Percentiles rank a stretch among this genome's conserved stretches.
These are phyloP conservation scores for Cercospora nicotianae DNA, from an alignment of 2,329 filamentous ascomycete species.

Conservation along the genomic window DNA sequence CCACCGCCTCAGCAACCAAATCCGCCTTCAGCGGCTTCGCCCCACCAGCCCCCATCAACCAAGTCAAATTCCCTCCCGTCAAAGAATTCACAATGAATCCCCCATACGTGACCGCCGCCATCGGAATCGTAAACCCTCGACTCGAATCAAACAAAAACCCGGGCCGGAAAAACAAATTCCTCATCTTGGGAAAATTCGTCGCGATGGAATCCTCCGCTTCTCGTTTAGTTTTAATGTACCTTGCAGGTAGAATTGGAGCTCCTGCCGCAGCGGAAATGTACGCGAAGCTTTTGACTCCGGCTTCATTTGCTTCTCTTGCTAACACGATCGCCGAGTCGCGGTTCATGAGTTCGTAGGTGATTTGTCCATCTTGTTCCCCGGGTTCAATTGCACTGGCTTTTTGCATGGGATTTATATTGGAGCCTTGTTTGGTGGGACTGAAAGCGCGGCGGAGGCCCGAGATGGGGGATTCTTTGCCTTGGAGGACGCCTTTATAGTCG, in stretches of 20 bases:
- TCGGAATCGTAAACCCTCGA: slow-evolving; percentile 76
- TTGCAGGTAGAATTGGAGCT: slow-evolving; percentile 75
- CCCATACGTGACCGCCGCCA: slow-evolving; percentile 74
- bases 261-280: slow-evolving; percentile 89
- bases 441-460: slow-evolving; percentile 78
- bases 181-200: slow-evolving; percentile 69
- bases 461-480: slow-evolving; percentile 79
- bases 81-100: slow-evolving; percentile 75
- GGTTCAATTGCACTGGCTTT: slow-evolving; percentile 62
- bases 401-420: slow-evolving; percentile 66
- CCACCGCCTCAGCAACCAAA: slow-evolving; percentile 80
- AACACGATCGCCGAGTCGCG: slow-evolving; percentile 81
- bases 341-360: slow-evolving; percentile 98
- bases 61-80: slow-evolving; percentile 72
- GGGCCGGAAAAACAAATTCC: slow-evolving; percentile 78
- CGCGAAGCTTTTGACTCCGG: slow-evolving; percentile 69
- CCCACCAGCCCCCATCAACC: slow-evolving; percentile 77
- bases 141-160: slow-evolving; percentile 88
- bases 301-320: slow-evolving; percentile 70
- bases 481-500: slow-evolving; percentile 92
- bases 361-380: slow-evolving; percentile 67
- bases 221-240: slow-evolving; percentile 90
- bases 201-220: slow-evolving; percentile 80
- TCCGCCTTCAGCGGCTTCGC: slow-evolving; percentile 87
- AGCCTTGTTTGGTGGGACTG: slow-evolving; percentile 60